Base-by-base conservation (phyloP, 2,329 filamentous ascomycete genomes). In the Phialemoniopsis sp. region DNA sequence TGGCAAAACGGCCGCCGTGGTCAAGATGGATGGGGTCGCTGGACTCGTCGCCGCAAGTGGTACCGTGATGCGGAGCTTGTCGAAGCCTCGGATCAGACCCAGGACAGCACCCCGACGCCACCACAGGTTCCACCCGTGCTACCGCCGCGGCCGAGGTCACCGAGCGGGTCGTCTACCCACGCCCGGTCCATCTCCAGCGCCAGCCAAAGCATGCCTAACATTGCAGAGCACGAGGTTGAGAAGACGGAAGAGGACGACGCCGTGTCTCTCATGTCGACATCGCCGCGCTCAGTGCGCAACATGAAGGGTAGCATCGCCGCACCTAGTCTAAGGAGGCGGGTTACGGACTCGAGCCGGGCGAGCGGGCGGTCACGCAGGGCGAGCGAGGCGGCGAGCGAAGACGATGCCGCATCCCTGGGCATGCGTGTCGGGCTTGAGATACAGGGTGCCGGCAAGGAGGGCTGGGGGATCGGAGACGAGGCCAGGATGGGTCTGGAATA, bases 61-160 rank as follows among this genome's bases (percentile, higher is more conserved):
- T 93, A 89, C 56, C 86, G 93, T 30, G 93, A 97, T 57, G 93
- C 93, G 9, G 93, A 98, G 65, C 77, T 98, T 4, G 88, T 96
- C 28, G 93, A 98, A 56, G 67, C 84, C 9, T 43, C 41, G 41
- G 38, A 18, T 31, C 34, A 13, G 35, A 36, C n/a, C 13, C 3
- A 26, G 38, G 35, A 34, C 34, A 32, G 54, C 46, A 26, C 53
- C 48, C 3, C 38, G 50, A 13, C 44, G 19, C 29, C 34, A 8
- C 34, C 34, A 26, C 21, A 26, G 21, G 10, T 6, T 5, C 49
- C 54, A 18, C 54, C 56, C 3, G 45, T 48, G 12, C 41, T 57
- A 4, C 59, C 56, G 12, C 49, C 55, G 14, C 48, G 53, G 9
- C 49, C 53, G 21, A 46, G 15, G 13, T 33, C 31, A n/a, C 37